Percentiles rank a stretch among this genome's conserved stretches.
Evolutionary conservation across 371 early-diverging fungal species (phyloP).

Genomic region (Batrachochytrium dendrobatidis): DNA sequence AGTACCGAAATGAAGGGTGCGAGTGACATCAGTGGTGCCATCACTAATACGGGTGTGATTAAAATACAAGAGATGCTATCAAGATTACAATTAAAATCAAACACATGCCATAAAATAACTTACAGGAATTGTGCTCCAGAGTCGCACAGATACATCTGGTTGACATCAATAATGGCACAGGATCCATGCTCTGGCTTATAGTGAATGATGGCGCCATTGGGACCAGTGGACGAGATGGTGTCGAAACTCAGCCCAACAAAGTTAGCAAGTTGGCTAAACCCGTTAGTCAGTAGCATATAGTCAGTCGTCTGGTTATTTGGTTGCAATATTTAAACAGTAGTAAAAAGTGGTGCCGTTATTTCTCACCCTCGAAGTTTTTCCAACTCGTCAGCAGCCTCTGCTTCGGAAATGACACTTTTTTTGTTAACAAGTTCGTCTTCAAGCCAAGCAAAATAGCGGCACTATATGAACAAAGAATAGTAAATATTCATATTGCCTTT

Average conservation of each 20-base stretch:
- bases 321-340: background rate
- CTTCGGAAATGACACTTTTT: conserved; percentile 44
- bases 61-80: background rate
- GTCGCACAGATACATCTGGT: conserved; percentile 90
- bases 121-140: conserved; percentile 94
- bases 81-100: background rate
- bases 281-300: conserved; percentile 5
- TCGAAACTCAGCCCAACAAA: conserved; percentile 93
- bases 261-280: conserved; percentile 48
- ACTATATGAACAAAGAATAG: conserved; percentile 20
- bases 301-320: background rate
- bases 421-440: conserved; percentile 70
- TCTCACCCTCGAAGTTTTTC: conserved; percentile 53
- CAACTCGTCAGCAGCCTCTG: conserved; percentile 73
- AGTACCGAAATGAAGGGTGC: conserved; percentile 90
- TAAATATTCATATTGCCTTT: background rate
- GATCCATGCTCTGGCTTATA: conserved; percentile 82
- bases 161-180: conserved; percentile 56
- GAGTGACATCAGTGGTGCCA: conserved; percentile 98
- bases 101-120: conserved; percentile 1
- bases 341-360: background rate
- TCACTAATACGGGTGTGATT: conserved; percentile 35
- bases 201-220: conserved; percentile 98
- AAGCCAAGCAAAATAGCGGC: conserved; percentile 90
- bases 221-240: conserved; percentile 92